phyloP scores from a whole-genome alignment of 176 grass and related monocot species.

The Thinopyrum elongatum region DNA sequence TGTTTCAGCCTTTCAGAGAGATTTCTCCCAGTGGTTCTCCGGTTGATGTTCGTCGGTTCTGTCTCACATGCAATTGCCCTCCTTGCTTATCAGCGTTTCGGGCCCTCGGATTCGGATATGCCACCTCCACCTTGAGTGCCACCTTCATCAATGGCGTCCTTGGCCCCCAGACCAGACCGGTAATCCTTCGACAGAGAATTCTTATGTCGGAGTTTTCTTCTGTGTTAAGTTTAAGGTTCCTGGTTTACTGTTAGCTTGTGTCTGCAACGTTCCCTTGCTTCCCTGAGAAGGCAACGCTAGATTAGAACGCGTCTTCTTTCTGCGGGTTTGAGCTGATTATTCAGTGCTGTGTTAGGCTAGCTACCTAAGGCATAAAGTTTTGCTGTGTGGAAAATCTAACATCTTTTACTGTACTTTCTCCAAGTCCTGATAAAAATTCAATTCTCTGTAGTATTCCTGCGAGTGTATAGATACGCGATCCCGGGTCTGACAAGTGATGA shows the following conservation, averaged over 20 bases:
- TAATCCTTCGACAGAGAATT: background rate
- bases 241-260: background rate
- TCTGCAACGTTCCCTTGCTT: background rate
- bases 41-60: background rate
- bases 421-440: background rate
- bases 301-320: background rate
- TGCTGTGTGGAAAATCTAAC: background rate
- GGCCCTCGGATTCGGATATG: conserved; percentile 39
- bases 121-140: conserved; percentile 27
- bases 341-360: background rate
- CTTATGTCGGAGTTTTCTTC: background rate
- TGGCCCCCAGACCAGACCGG: conserved; percentile 38
- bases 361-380: background rate
- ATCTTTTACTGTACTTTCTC: background rate
- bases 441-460: background rate
- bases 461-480: background rate
- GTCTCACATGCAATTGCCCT: background rate
- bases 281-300: background rate
- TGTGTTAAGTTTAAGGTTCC: background rate
- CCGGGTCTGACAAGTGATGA: background rate
- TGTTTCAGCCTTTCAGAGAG: background rate
- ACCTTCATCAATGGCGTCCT: conserved; percentile 57
- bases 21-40: background rate
- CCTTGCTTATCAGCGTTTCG: conserved; percentile 36
- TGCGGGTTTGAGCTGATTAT: background rate